phyloP scores from a whole-genome alignment of 805 yeast species.

The Yarrowia osloensis region DNA sequence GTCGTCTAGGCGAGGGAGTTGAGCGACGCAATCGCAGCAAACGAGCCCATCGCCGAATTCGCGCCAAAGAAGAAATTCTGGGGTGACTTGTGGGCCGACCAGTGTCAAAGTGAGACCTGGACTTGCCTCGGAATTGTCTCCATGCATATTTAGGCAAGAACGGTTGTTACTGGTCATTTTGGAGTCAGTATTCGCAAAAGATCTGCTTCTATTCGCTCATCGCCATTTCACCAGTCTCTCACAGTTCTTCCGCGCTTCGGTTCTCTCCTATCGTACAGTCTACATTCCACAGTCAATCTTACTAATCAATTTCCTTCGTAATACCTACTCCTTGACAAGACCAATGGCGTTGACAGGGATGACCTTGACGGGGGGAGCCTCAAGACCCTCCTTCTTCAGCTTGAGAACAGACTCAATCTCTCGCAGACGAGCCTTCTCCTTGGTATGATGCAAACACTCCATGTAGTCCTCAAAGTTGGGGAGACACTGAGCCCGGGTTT shows the following conservation, averaged over 20 bases:
- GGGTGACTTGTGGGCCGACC: neutral
- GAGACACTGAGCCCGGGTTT: conserved; percentile 42
- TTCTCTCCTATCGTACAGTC: too few relatives aligned
- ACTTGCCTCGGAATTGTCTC: neutral
- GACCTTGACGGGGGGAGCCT: conserved; percentile 37
- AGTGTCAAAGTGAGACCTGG: neutral
- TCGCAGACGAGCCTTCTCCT: conserved; percentile 44
- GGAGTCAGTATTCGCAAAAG: too few relatives aligned
- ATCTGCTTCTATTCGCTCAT: too few relatives aligned
- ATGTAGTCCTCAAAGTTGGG: conserved; percentile 51
- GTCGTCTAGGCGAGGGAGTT: too few relatives aligned
- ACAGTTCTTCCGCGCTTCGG: too few relatives aligned
- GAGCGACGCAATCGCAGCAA: too few relatives aligned
- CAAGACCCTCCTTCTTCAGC: conserved; percentile 36
- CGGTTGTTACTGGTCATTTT: too few relatives aligned
- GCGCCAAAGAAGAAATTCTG: conserved; percentile 19
- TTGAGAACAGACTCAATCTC: conserved; percentile 39
- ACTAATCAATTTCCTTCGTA: conserved; percentile 23
- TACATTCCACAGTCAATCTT: too few relatives aligned
- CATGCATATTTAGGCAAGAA: neutral
- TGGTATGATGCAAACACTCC: conserved; percentile 54
- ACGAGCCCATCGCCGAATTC: too few relatives aligned
- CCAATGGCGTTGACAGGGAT: conserved; percentile 37
- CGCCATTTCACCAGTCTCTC: too few relatives aligned
- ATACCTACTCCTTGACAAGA: conserved; percentile 33